These are phyloP conservation scores for Trypanosoma platydactyli DNA, from an alignment of 208 protist species.

Conservation along the genomic window DNA sequence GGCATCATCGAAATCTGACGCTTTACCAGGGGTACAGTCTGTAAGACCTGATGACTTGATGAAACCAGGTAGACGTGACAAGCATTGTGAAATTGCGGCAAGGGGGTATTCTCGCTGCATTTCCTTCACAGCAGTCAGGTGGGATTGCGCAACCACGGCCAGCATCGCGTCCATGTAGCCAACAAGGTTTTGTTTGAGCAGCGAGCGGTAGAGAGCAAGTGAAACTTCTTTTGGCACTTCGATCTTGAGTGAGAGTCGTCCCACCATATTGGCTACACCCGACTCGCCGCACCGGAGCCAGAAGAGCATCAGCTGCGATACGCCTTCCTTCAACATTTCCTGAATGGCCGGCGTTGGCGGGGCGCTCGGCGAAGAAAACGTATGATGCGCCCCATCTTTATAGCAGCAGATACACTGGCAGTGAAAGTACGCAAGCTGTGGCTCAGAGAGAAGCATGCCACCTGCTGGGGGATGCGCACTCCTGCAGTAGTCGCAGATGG, in stretches of 20 bases:
- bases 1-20: slow-evolving; percentile 3
- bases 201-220: slow-evolving; percentile 32
- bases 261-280: slow-evolving; percentile 55
- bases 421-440: slow-evolving; percentile 59
- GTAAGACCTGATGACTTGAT: slow-evolving; percentile 12
- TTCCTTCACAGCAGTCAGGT: slow-evolving; percentile 34
- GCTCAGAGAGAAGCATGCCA: slow-evolving; percentile 26
- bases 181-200: slow-evolving; percentile 24
- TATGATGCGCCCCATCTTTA: neutral
- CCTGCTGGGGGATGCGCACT: slow-evolving; percentile 41
- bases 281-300: slow-evolving; percentile 30
- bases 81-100: slow-evolving; percentile 52
- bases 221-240: slow-evolving; percentile 33
- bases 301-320: slow-evolving; percentile 29
- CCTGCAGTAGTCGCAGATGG: slow-evolving; percentile 60
- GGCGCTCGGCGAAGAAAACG: slow-evolving; percentile 34
- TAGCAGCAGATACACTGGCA: slow-evolving; percentile 48
- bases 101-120: slow-evolving; percentile 25
- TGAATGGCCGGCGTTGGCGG: slow-evolving; percentile 38
- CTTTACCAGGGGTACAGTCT: slow-evolving; percentile 27
- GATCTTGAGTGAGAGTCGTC: slow-evolving; percentile 67
- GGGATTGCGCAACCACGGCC: slow-evolving; percentile 47
- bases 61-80: slow-evolving; percentile 13
- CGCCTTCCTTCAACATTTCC: slow-evolving; percentile 33
- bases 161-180: slow-evolving; percentile 43